Conservation (phyloP, 495 filamentous ascomycete genomes). For the Penicillium cinerascens region DNA sequence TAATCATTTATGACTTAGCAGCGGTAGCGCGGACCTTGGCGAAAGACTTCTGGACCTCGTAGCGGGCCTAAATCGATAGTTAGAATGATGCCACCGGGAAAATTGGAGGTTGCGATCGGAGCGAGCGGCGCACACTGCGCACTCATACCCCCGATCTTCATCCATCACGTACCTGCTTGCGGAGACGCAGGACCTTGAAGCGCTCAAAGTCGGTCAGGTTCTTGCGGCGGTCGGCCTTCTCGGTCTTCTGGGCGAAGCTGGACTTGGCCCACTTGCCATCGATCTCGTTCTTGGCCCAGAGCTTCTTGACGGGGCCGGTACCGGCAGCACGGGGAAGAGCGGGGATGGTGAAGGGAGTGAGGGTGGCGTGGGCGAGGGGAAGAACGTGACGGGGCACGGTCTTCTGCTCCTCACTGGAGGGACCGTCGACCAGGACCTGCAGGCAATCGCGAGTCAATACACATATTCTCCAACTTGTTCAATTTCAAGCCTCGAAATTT, state of each 20-base stretch:
- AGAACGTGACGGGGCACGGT: slow-evolving; percentile 80
- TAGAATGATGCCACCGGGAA: slow-evolving; percentile 6
- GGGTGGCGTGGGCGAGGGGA: slow-evolving; percentile 72
- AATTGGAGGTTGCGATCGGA: slow-evolving; percentile 1
- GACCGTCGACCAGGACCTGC: slow-evolving; percentile 94
- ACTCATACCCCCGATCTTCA: neutral
- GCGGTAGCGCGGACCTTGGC: slow-evolving; percentile 67
- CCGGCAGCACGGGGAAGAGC: slow-evolving; percentile 85
- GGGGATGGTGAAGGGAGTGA: slow-evolving; percentile 85
- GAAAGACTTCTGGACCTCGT: slow-evolving; percentile 90
- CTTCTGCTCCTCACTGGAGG: slow-evolving; percentile 68
- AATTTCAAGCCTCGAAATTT: neutral
- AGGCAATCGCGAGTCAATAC: slow-evolving; percentile 35
- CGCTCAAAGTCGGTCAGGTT: slow-evolving; percentile 96
- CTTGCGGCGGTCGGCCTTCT: slow-evolving; percentile 76
- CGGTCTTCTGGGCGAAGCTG: slow-evolving; percentile 86
- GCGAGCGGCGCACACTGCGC: neutral
- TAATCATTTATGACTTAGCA: slow-evolving; percentile 50
- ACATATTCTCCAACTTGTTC: neutral
- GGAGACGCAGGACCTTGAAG: slow-evolving; percentile 97
- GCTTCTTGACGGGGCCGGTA: slow-evolving; percentile 72
- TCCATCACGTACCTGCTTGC: slow-evolving; percentile 75
- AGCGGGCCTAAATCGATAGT: slow-evolving; percentile 59
- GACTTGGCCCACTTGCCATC: slow-evolving; percentile 87
- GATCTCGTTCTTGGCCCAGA: slow-evolving; percentile 83